These are phyloP conservation scores for Capronia americana DNA, from an alignment of 2,329 filamentous ascomycete species.

Conservation along the genomic window DNA sequence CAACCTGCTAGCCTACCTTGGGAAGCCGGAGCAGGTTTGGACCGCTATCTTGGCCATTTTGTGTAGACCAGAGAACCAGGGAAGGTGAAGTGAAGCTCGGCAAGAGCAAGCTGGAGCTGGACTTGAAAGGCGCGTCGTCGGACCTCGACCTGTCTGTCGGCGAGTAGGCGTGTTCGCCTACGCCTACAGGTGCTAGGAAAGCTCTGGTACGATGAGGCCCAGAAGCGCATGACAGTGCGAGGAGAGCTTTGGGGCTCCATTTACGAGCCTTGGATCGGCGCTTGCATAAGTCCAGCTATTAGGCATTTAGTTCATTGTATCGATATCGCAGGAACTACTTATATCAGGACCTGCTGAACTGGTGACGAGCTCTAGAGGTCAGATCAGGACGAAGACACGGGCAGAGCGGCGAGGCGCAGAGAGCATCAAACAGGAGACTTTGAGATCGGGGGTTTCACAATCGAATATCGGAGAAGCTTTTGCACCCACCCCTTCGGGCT, in stretches of 20 bases:
- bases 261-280: not conserved
- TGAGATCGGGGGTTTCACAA: not conserved
- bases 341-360: not conserved
- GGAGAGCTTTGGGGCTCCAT: not conserved
- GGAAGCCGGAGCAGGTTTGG: not conserved
- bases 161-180: too few relatives aligned
- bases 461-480: not conserved
- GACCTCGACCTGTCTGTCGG: not conserved
- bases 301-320: not conserved
- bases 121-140: not conserved
- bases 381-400: not conserved
- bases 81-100: not conserved
- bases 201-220: not conserved
- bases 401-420: not conserved
- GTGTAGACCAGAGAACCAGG: not conserved
- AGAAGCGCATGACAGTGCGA: too few relatives aligned
- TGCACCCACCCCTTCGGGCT: not conserved
- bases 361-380: not conserved
- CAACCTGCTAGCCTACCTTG: not conserved
- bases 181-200: not conserved
- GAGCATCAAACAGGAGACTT: not conserved
- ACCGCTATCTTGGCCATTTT: not conserved
- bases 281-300: slow-evolving; percentile 1
- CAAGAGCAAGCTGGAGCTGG: not conserved
- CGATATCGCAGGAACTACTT: not conserved